Percentiles rank a stretch among this genome's conserved stretches.
Evolutionary conservation across 2,329 filamentous ascomycete species (phyloP).

Genomic region (Aspergillus viridinutans): DNA sequence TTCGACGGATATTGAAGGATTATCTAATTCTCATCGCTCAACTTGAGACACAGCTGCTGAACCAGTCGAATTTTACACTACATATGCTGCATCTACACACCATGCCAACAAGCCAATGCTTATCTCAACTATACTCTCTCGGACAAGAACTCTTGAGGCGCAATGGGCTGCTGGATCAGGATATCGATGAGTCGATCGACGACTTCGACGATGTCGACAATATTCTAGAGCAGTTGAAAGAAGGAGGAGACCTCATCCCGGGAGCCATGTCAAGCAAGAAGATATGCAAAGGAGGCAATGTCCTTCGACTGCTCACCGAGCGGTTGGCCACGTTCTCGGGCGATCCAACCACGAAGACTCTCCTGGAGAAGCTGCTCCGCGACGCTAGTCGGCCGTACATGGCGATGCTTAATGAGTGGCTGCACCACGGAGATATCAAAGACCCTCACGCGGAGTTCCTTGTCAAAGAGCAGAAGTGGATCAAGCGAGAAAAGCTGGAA

Average conservation of each 20-base stretch:
- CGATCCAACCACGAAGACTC: slow-evolving; percentile 77
- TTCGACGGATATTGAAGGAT: slow-evolving; percentile 86
- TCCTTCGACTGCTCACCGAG: slow-evolving; percentile 81
- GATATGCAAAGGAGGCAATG: slow-evolving; percentile 92
- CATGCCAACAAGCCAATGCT: slow-evolving; percentile 83
- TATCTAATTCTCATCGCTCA: slow-evolving; percentile 91
- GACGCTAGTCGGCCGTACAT: slow-evolving; percentile 94
- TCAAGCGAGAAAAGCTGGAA: slow-evolving; percentile 82
- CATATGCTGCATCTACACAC: slow-evolving; percentile 91
- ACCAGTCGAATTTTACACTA: slow-evolving; percentile 81
- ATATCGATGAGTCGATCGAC: slow-evolving; percentile 65
- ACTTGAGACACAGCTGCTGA: slow-evolving; percentile 87
- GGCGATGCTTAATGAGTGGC: slow-evolving; percentile 97
- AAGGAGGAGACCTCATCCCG: slow-evolving; percentile 76
- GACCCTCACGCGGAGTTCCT: slow-evolving; percentile 93
- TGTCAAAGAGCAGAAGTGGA: slow-evolving; percentile 93
- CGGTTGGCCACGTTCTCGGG: slow-evolving; percentile 86
- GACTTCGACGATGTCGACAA: slow-evolving; percentile 85
- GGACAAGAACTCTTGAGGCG: slow-evolving; percentile 82
- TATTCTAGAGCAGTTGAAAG: slow-evolving; percentile 82
- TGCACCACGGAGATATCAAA: slow-evolving; percentile 91
- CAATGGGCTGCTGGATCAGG: slow-evolving; percentile 76
- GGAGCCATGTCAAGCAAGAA: slow-evolving; percentile 81
- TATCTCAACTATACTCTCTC: slow-evolving; percentile 82
- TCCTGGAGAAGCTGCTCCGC: slow-evolving; percentile 76